Base-by-base conservation (phyloP, 345 rosid genomes). In the Cardamine occulta region DNA sequence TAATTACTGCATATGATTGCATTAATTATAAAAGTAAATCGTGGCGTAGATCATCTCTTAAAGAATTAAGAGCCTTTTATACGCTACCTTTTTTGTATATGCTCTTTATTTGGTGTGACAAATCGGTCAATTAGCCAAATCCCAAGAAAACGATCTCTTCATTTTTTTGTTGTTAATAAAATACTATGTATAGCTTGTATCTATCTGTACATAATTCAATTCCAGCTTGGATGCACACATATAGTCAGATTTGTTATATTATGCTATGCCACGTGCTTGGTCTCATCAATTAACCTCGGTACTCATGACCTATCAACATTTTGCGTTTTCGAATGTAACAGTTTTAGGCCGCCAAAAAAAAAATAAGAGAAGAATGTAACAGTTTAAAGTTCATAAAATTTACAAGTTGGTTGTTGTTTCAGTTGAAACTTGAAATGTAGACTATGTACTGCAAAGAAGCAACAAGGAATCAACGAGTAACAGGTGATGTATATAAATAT, bases 1-100 rank as follows among this genome's bases (percentile, higher is more conserved):
- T 66, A 37, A 48, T 49, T 75, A 59, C 54, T 75, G 53, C 54
- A 42, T 49, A 49, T 35, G 40, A 12, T 15, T 66, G 79, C 73
- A 49, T 49, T 51, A 66, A 1, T 63, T 40, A 63, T 44, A 14
- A 42, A 31, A 23, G 15, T 42, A 42, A 63, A 63, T 1, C 37
- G 73, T 54, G 63, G 63, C 73, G 17, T 68, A 37, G 17, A 54
- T 37, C 18, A 26, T 29, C 44, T 58, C 17, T 18, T 5, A 62
- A 52, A n/a, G 8, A 62, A 26, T 18, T 39, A 51, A 19, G 53
- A 62, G 53, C 9, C 19, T 45, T 61, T n/a, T 72, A 5, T 35
- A n/a, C 10, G 58, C 52, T 49, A 49, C 28, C 29, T 15, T 62
- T 72, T 62, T 72, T 72, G 62, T 62, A 62, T 51, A 7, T 51